Evolutionary conservation across 2,329 filamentous ascomycete species (phyloP).

Genomic region (Cercospora beticola): DNA sequence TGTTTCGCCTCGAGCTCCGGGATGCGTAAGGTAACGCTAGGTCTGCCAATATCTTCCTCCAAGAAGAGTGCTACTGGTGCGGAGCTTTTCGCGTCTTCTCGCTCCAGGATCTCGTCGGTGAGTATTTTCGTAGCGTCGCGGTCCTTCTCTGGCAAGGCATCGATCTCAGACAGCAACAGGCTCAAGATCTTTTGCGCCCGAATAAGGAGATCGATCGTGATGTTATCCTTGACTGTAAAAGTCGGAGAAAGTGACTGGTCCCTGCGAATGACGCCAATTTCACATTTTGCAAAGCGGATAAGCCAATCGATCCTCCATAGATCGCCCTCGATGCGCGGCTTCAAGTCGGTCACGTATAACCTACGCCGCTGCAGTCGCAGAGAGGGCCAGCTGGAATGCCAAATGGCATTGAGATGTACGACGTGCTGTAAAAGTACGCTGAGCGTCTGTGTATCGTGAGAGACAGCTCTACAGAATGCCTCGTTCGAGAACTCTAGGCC

Average conservation of each 20-base stretch:
- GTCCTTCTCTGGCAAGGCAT: slow-evolving; percentile 9
- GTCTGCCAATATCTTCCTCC: slow-evolving; percentile 7
- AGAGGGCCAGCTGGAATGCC: slow-evolving; percentile 17
- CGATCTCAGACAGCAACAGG: slow-evolving; percentile 9
- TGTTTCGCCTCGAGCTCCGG: slow-evolving; percentile 17
- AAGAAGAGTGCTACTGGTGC: not conserved
- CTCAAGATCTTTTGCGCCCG: slow-evolving; percentile 10
- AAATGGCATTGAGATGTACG: slow-evolving; percentile 9
- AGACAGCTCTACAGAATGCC: slow-evolving; percentile 14
- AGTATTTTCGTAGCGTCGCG: not conserved
- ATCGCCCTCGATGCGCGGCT: slow-evolving; percentile 8
- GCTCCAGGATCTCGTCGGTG: slow-evolving; percentile 11
- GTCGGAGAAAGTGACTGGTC: not conserved
- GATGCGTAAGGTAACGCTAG: slow-evolving; percentile 9
- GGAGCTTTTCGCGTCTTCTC: not conserved
- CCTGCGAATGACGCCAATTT: slow-evolving; percentile 9
- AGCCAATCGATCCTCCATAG: slow-evolving; percentile 9
- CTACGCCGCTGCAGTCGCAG: slow-evolving; percentile 11
- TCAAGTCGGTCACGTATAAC: slow-evolving; percentile 15
- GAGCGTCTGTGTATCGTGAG: slow-evolving; percentile 13
- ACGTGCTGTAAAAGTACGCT: slow-evolving; percentile 16
- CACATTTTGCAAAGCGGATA: slow-evolving; percentile 10
- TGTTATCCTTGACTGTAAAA: slow-evolving; percentile 5
- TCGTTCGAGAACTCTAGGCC: slow-evolving; percentile 10
- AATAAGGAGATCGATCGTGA: slow-evolving; percentile 12